phyloP scores from a whole-genome alignment of 306 rosid species.

The Quercus variabilis region DNA sequence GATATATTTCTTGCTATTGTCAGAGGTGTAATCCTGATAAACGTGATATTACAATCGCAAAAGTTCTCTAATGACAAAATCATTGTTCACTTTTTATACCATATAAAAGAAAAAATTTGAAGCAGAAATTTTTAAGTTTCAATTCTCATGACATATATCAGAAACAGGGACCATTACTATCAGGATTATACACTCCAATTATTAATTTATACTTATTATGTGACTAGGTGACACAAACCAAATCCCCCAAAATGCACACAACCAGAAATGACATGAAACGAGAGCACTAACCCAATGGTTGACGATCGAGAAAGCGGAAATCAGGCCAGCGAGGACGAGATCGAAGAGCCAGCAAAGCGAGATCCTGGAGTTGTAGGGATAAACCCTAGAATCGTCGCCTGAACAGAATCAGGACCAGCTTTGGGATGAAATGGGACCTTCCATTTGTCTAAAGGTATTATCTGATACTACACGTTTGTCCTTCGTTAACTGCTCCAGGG shows the following conservation, averaged over 20 bases:
- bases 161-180: not conserved
- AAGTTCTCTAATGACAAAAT: not conserved
- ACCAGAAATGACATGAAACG: not conserved
- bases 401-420: no score
- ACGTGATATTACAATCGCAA: not conserved
- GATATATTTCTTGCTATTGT: not conserved
- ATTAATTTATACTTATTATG: no score
- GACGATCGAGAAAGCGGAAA: constrained; percentile 55
- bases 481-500: no score
- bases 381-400: no score
- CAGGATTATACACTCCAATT: not conserved
- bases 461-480: no score
- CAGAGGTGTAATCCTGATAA: not conserved
- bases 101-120: not conserved
- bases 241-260: not conserved
- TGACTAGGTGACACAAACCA: no score
- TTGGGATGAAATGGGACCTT: no score
- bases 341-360: no score
- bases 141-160: not conserved
- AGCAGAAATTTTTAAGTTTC: not conserved
- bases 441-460: no score
- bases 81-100: not conserved
- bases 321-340: constrained; percentile 39
- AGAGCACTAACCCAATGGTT: constrained; percentile 51
- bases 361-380: no score